Evolutionary conservation across 1,284 basidiomycete genomes (phyloP).

Genomic region (Bondarzewia mesenterica): DNA sequence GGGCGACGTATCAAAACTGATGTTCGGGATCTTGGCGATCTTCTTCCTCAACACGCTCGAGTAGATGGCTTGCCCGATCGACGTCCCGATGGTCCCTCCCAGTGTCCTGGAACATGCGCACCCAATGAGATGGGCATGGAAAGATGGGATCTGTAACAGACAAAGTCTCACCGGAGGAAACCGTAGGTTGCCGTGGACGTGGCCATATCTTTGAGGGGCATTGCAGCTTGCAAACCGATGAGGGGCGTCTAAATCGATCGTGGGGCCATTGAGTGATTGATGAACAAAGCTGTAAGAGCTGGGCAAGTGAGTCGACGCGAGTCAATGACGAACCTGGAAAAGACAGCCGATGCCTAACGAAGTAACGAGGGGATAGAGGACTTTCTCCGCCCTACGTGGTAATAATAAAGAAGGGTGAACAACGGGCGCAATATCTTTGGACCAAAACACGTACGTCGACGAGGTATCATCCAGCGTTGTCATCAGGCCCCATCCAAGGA

Average conservation of each 20-base stretch:
- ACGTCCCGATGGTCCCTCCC: slow-evolving; percentile 75
- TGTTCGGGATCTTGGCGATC: slow-evolving; percentile 37
- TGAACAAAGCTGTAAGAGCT: slow-evolving; percentile 1
- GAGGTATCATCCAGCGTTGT: slow-evolving; percentile 35
- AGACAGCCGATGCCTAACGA: slow-evolving; percentile 54
- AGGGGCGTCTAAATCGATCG: slow-evolving; percentile 64
- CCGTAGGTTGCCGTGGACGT: slow-evolving; percentile 65
- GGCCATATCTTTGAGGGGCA: slow-evolving; percentile 78
- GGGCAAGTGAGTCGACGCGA: neutral
- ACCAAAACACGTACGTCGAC: slow-evolving; percentile 39
- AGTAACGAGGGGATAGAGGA: slow-evolving; percentile 51
- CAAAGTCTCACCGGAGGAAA: slow-evolving; percentile 49
- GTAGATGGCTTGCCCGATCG: slow-evolving; percentile 65
- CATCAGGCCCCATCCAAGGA: slow-evolving; percentile 64
- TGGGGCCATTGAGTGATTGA: too few species aligned
- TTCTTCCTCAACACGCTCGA: slow-evolving; percentile 46
- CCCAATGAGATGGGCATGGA: neutral
- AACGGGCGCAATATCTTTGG: neutral
- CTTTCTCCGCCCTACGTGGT: slow-evolving; percentile 42
- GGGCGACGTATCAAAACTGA: slow-evolving; percentile 42
- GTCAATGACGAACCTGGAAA: slow-evolving; percentile 40
- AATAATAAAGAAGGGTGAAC: neutral
- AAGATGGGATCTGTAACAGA: neutral
- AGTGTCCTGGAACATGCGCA: slow-evolving; percentile 39
- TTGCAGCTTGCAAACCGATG: slow-evolving; percentile 69